These are phyloP conservation scores for Blastosporella zonata DNA, from an alignment of 1,284 basidiomycete genomes.

Conservation along the genomic window DNA sequence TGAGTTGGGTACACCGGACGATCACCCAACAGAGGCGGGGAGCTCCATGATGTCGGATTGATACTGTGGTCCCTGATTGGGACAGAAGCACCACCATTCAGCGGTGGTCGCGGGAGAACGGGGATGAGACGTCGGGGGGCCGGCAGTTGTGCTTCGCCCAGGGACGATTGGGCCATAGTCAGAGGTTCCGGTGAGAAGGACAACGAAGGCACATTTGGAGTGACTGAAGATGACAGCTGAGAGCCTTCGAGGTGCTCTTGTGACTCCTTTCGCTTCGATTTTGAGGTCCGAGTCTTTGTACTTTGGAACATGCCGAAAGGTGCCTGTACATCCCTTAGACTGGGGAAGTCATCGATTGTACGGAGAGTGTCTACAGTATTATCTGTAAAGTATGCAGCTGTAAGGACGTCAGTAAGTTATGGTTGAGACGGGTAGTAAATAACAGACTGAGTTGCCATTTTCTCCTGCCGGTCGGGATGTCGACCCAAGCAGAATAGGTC, in stretches of 20 bases:
- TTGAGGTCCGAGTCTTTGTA: constrained; percentile 49
- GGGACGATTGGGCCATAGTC: constrained; percentile 40
- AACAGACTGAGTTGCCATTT: constrained; percentile 76
- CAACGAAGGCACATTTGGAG: constrained; percentile 3
- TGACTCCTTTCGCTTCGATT: constrained; percentile 30
- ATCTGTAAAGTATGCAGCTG: constrained; percentile 78
- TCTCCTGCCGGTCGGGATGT: constrained; percentile 56
- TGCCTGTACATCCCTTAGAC: constrained; percentile 50
- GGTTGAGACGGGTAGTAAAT: constrained; percentile 5
- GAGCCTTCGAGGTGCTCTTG: constrained; percentile 29
- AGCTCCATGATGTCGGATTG: neutral
- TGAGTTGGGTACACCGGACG: neutral
- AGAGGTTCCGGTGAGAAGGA: constrained; percentile 27
- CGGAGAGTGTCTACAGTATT: constrained; percentile 60
- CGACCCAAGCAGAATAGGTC: constrained; percentile 73
- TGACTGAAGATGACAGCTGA: constrained; percentile 16
- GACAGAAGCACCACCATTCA: neutral
- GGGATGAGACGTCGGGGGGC: neutral
- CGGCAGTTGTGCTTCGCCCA: constrained; percentile 22
- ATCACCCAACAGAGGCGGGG: neutral
- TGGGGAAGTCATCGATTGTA: constrained; percentile 60
- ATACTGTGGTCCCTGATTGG: neutral
- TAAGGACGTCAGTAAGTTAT: constrained; percentile 10
- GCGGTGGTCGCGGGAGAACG: neutral
- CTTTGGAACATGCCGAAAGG: constrained; percentile 64